Percentiles rank a stretch among this genome's conserved stretches.
These are phyloP conservation scores for Melaleuca quinquenervia DNA, from an alignment of 345 rosid species.

Conservation along the genomic window DNA sequence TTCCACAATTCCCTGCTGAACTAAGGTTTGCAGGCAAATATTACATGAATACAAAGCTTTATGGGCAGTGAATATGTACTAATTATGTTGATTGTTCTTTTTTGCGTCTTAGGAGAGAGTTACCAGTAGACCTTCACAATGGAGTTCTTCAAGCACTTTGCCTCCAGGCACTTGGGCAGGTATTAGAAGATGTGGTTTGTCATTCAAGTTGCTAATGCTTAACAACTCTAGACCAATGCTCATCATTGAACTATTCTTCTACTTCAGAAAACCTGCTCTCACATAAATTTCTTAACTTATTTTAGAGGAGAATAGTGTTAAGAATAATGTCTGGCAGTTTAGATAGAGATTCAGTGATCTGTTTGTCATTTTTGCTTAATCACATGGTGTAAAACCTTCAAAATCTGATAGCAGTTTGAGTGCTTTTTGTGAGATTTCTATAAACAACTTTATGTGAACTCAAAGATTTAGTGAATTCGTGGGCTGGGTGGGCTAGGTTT, in stretches of 20 bases:
- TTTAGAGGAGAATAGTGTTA: not conserved
- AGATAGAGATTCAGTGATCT: not conserved
- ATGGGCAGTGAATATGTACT: not conserved
- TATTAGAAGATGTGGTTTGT: constrained; percentile 4
- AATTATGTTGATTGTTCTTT: not conserved
- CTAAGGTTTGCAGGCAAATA: constrained; percentile 39
- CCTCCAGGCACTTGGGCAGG: constrained; percentile 96
- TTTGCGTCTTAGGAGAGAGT: constrained; percentile 45
- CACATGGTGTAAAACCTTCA: not conserved
- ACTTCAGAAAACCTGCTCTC: not conserved
- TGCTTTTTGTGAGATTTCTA: not conserved
- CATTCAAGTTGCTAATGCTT: not conserved
- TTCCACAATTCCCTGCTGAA: constrained; percentile 72
- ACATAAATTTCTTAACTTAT: not conserved
- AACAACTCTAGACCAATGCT: not conserved
- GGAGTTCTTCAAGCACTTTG: constrained; percentile 91
- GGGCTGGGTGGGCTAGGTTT: not conserved
- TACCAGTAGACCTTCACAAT: constrained; percentile 85
- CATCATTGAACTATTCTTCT: not conserved
- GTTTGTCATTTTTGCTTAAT: not conserved
- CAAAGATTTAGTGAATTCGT: not conserved
- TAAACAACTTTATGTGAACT: not conserved
- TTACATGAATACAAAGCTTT: not conserved
- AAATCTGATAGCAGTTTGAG: not conserved
- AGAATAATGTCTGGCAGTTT: not conserved